Conservation (phyloP, 2,329 filamentous ascomycete species). For the Paracorniculantispora psalliotae region DNA sequence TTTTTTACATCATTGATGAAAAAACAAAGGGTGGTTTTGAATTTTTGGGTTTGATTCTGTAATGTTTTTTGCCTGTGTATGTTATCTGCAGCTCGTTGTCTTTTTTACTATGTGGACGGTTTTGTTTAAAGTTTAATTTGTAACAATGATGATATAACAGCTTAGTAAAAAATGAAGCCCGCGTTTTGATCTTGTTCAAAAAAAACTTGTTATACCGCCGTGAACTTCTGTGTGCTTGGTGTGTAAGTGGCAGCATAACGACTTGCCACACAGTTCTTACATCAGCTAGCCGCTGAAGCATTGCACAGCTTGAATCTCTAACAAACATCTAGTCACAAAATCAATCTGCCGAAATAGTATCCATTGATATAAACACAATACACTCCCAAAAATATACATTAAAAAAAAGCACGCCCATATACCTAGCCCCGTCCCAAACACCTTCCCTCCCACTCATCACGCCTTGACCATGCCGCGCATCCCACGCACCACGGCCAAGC, state of each 20-base stretch:
- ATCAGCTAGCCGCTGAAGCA: background rate
- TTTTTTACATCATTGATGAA: too few relatives aligned
- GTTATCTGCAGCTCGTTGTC: background rate
- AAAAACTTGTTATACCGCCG: background rate
- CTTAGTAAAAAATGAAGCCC: background rate
- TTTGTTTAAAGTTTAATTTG: conserved; percentile 9
- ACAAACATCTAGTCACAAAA: too few relatives aligned
- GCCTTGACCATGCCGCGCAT: conserved; percentile 32
- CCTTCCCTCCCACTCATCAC: too few relatives aligned
- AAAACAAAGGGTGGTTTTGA: background rate
- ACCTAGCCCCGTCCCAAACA: background rate
- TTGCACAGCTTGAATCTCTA: too few relatives aligned
- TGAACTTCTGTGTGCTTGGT: background rate
- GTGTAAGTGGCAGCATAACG: background rate
- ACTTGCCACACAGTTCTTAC: background rate
- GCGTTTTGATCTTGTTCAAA: background rate
- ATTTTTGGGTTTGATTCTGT: background rate
- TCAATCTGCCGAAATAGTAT: too few relatives aligned
- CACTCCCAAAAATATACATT: background rate
- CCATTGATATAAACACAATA: too few relatives aligned
- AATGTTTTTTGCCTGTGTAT: background rate
- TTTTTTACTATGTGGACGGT: conserved; percentile 2
- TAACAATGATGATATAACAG: conserved; percentile 7
- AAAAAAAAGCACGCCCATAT: background rate
- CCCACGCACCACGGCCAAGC: conserved; percentile 39